phyloP scores from a whole-genome alignment of 1,284 basidiomycete genomes.

The Violaceomyces palustris region DNA sequence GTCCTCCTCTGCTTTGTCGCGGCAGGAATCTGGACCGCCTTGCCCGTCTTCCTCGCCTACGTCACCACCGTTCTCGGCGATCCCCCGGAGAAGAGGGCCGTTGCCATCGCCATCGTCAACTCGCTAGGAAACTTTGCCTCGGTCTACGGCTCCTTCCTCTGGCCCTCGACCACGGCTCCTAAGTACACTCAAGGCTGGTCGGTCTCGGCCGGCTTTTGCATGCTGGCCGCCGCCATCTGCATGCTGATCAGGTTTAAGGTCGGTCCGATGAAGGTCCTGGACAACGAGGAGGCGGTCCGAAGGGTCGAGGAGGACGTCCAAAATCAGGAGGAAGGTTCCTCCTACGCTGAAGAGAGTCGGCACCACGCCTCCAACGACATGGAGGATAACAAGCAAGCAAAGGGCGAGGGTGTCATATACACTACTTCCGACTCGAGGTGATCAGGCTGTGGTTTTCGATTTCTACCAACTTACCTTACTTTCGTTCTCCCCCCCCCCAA shows the following conservation, averaged over 20 bases:
- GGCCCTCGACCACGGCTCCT: conserved; percentile 3
- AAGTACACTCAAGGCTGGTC: conserved; percentile 7
- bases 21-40: conserved; percentile 55
- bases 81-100: conserved; percentile 54
- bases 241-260: conserved; percentile 4
- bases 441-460: too few relatives aligned
- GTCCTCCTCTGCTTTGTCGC: conserved; percentile 57
- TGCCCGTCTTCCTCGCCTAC: conserved; percentile 48
- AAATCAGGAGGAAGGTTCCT: too few relatives aligned
- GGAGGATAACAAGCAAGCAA: too few relatives aligned
- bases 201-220: conserved; percentile 13
- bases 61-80: conserved; percentile 54
- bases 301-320: too few relatives aligned
- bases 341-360: too few relatives aligned
- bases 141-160: conserved; percentile 15
- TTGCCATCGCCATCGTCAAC: conserved; percentile 53
- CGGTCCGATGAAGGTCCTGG: too few relatives aligned
- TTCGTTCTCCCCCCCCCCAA: too few relatives aligned
- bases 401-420: too few relatives aligned
- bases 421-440: too few relatives aligned
- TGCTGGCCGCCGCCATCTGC: conserved; percentile 6
- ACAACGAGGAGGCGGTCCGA: too few relatives aligned
- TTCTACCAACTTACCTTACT: too few relatives aligned
- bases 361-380: too few relatives aligned
- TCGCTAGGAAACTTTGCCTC: conserved; percentile 12